Percentiles rank a stretch among this genome's conserved stretches.
Evolutionary conservation across 177 flowering plant species (phyloP).

Genomic region (Vitis hybrid): DNA sequence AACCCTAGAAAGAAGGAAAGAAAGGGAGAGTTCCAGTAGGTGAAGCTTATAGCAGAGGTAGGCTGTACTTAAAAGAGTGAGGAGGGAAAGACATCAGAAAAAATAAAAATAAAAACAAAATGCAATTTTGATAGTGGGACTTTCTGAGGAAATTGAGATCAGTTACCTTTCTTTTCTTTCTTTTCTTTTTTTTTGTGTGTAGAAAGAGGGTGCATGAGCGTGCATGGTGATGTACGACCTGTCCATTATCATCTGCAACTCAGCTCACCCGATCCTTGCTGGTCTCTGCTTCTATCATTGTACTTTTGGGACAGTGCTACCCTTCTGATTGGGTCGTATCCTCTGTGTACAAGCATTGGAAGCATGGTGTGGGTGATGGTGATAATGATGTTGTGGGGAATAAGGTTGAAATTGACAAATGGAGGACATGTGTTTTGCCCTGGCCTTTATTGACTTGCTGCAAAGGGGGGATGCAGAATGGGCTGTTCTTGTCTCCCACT

Average conservation of each 20-base stretch:
- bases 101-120: no score
- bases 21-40: slow-evolving; percentile 6
- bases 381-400: background rate
- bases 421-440: slow-evolving; percentile 3
- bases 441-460: slow-evolving; percentile 23
- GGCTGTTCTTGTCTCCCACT: slow-evolving; percentile 30
- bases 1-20: slow-evolving; percentile 19
- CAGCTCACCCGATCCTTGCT: background rate
- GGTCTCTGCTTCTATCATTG: background rate
- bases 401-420: background rate
- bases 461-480: slow-evolving; percentile 19
- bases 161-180: no score
- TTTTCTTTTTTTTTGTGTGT: background rate
- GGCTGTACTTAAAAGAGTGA: background rate
- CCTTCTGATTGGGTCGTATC: background rate
- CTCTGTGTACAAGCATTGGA: background rate
- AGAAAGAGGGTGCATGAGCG: slow-evolving; percentile 35
- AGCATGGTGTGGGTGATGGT: background rate
- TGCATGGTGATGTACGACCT: slow-evolving; percentile 33
- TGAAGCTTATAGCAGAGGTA: background rate
- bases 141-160: no score
- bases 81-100: no score
- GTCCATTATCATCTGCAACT: background rate
- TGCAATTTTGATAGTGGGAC: no score
- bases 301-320: background rate